Base-by-base conservation (phyloP, 2,329 filamentous ascomycete genomes). In the Aureobasidium sp. region DNA sequence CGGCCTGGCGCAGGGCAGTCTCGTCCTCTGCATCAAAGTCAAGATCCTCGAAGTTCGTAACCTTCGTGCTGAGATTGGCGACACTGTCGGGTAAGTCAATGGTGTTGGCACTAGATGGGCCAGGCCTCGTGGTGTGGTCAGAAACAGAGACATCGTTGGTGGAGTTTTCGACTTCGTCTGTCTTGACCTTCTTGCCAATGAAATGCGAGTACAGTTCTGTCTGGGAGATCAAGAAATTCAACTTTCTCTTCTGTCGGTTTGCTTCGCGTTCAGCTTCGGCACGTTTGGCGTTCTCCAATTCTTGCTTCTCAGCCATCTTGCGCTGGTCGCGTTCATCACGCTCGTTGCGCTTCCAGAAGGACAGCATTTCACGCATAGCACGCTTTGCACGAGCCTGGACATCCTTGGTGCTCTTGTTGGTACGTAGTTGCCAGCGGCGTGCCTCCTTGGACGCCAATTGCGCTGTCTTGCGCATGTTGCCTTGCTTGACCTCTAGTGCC, bases 151-250 rank as follows among this genome's bases (percentile, higher is more conserved):
- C 86, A 70, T 92, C 91, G 70, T 94, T 90, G 24, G 91, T 94
- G 53, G 90, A 93, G 63, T 88, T 83, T 76, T 99, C 92, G 52
- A 96, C 91, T 72, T 97, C 92, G 68, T 94, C 89, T 1, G 93
- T 97, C 78, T 96, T 96, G 77, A 97, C 96, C 81, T 99, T 99
- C 79, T 96, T 96, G 74, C 94, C 93, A 69, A 99, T 97, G 76
- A 99, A 99, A 81, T 99, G 94, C 45, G 93, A 97, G 80, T 99
- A 99, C 56, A 99, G 82, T 74, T 99, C 94, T 0, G 94, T 99
- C 77, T 99, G 94, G 1, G 93, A 97, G 74, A 99, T 99, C 66
- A 99, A 83, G 82, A 99, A 99, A 77, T 99, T 97, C 73, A 99
- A 89, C 79, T 99, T 99, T 70, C 94, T 87, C 84, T 96, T 96